phyloP scores from a whole-genome alignment of 257 asterid species.

The Jaltomata sinuosa region DNA sequence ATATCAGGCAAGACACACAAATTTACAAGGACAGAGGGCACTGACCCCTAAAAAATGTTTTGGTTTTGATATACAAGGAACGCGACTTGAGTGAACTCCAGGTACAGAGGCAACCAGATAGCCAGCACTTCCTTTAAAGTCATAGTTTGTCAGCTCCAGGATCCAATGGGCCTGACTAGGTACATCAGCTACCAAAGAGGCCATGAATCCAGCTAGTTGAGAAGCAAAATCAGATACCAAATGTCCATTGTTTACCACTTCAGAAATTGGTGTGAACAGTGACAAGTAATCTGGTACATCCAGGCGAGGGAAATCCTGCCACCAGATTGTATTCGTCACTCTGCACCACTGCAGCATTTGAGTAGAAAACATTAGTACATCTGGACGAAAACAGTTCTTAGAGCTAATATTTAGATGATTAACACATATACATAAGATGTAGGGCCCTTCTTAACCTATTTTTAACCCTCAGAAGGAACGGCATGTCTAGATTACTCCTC shows the following conservation, averaged over 20 bases:
- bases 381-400: not conserved
- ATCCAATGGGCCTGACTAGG: conserved; percentile 83
- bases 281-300: conserved; percentile 42
- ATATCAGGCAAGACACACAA: not conserved
- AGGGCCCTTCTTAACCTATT: not conserved
- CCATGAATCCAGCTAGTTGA: conserved; percentile 78
- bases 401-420: not conserved
- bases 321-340: conserved; percentile 88
- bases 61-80: conserved; percentile 36
- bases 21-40: conserved; percentile 5
- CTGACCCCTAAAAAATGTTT: conserved; percentile 45
- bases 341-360: conserved; percentile 61
- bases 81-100: conserved; percentile 54
- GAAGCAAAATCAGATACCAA: conserved; percentile 66
- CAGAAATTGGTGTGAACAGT: conserved; percentile 53
- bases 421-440: not conserved
- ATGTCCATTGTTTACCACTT: conserved; percentile 22
- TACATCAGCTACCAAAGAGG: conserved; percentile 61
- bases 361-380: conserved; percentile 3
- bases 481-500: not conserved
- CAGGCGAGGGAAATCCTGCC: conserved; percentile 83
- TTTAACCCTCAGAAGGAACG: not conserved
- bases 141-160: conserved; percentile 59
- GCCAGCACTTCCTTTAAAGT: conserved; percentile 53
- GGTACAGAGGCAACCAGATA: conserved; percentile 81